Base-by-base conservation (phyloP, 2,329 filamentous ascomycete species). In the Fusarium albosuccineum region DNA sequence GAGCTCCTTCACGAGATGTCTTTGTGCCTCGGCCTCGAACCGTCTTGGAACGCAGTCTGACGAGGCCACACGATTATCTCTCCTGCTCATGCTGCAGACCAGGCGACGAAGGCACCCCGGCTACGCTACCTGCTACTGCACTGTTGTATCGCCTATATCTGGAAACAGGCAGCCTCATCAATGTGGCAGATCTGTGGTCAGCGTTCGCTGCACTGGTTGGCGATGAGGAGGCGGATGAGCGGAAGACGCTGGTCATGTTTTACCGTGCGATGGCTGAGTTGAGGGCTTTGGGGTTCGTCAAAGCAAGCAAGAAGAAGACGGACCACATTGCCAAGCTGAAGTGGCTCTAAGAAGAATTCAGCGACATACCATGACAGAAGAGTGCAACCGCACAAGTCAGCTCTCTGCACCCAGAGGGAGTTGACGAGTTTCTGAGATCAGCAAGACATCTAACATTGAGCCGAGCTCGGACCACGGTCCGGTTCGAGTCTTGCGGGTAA, bases 241-340 rank as follows among this genome's bases (percentile, higher is more conserved):
- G 87, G 67, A 84, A 83, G 46, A 85, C 84, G 8, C 83, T 93
- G 79, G 89, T 93, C 41, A 81, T 92, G 60, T 99, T 98, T 79
- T 97, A 97, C 78, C 87, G 89, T 63, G 92, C 88, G 6, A 78
- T 98, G 65, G 93, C 95, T 1, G 96, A 99, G 78, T 79, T 99
- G 76, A 91, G 90, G 77, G 87, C 90, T 55, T 83, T 99, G 73
- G 96, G 96, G 8, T 91, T 97, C 79, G 86, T 98, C 64, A 97
- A 96, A 82, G 86, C 87, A 64, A 98, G 91, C 74, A 92, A 91
- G 80, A 97, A 94, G 83, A 97, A 97, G 83, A 88, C 90, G 26
- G 96, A 98, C 76, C 95, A 98, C 79, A 82, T 98, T 70, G 90
- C 93, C 39, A 98, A 97, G 82, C 84, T 94, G 89, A 94, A 92